Conservation (phyloP, 78 protist genomes). For the Anaeramoeba ignava region DNA sequence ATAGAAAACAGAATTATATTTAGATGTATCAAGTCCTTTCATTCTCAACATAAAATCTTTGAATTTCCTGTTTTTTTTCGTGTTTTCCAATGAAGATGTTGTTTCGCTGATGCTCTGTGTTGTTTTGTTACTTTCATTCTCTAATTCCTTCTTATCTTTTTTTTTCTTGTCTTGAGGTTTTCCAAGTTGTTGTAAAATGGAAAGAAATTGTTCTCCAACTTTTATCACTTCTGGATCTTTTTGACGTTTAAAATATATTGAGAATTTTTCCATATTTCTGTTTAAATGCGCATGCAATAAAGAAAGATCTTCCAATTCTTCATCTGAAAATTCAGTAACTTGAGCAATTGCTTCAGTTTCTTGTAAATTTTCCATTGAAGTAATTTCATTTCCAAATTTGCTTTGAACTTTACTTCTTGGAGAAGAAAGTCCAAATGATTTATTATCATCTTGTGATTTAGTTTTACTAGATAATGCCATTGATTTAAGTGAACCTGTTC, state of each 20-base stretch:
- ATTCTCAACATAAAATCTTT: no score
- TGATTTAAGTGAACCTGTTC: no score
- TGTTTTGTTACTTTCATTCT: neutral
- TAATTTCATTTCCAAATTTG: no score
- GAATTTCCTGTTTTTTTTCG: no score
- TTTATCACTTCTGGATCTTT: neutral
- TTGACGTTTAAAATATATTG: neutral
- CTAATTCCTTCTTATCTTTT: neutral
- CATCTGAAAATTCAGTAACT: neutral
- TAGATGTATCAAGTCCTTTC: no score
- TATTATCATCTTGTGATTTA: neutral
- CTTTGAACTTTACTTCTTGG: no score
- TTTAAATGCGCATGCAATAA: neutral
- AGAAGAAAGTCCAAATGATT: neutral
- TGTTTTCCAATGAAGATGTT: no score
- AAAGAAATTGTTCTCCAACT: neutral
- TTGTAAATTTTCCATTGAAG: neutral
- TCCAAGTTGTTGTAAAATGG: neutral
- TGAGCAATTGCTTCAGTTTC: neutral
- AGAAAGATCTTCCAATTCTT: neutral
- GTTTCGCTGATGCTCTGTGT: no score
- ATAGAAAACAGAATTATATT: no score
- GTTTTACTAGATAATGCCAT: neutral
- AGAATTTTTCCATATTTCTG: neutral
- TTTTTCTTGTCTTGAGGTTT: neutral